Evolutionary conservation across 2,329 filamentous ascomycete genomes (phyloP).

Genomic region (Tolypocladium cylindrosporum): DNA sequence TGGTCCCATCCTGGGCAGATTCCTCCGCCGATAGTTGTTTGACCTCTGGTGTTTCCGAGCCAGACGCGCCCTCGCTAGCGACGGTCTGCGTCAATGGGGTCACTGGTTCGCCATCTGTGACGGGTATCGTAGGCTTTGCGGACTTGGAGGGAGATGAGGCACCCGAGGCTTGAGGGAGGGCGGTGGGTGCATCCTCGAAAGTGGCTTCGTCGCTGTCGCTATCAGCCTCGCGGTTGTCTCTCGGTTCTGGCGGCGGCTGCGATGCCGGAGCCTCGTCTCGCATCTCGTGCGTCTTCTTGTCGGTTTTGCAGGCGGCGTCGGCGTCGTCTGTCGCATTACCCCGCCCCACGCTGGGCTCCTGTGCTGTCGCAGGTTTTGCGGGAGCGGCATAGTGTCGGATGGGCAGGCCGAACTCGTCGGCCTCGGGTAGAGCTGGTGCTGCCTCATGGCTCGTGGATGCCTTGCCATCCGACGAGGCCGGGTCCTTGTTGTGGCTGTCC

Average conservation of each 20-base stretch:
- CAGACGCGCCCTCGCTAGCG: neutral
- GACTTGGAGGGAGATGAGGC: neutral
- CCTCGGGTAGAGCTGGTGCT: constrained; percentile 28
- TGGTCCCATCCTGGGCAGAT: neutral
- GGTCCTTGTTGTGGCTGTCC: constrained; percentile 12
- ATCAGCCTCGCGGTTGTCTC: constrained; percentile 8
- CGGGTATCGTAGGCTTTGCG: neutral
- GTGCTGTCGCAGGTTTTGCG: constrained; percentile 9
- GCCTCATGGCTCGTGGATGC: constrained; percentile 1
- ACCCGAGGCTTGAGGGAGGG: neutral
- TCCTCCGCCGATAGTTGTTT: neutral
- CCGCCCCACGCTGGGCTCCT: constrained; percentile 2
- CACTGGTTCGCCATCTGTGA: neutral
- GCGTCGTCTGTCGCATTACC: neutral
- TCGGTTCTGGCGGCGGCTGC: neutral
- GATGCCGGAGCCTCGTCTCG: neutral
- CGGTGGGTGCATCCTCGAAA: constrained; percentile 24
- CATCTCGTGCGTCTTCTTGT: neutral
- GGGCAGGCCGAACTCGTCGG: constrained; percentile 65
- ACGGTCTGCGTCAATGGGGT: neutral
- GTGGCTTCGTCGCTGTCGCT: constrained; percentile 28
- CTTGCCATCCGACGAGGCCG: constrained; percentile 13
- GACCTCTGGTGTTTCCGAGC: neutral
- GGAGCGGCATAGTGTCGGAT: constrained; percentile 39
- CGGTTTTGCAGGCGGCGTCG: neutral